Evolutionary conservation across 2,329 filamentous ascomycete genomes (phyloP).

Genomic region (Ophiobolus disseminans): DNA sequence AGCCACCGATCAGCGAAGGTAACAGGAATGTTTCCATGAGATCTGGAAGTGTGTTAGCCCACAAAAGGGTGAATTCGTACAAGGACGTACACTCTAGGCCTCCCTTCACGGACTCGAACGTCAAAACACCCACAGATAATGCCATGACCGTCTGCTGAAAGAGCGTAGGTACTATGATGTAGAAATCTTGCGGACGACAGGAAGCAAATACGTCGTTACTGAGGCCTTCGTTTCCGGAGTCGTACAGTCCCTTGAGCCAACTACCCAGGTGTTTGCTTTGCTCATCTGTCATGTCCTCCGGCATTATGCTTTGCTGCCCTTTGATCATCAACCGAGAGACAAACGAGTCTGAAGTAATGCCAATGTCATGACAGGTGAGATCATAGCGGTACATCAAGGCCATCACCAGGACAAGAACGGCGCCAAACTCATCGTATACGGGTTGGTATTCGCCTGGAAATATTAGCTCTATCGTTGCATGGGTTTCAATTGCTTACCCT

Average conservation of each 20-base stretch:
- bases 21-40: constrained; percentile 80
- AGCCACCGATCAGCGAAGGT: constrained; percentile 77
- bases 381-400: constrained; percentile 79
- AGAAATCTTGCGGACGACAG: constrained; percentile 83
- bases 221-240: constrained; percentile 70
- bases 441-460: constrained; percentile 76
- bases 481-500: constrained; percentile 52
- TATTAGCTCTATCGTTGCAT: constrained; percentile 18
- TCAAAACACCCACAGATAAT: constrained; percentile 68
- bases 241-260: constrained; percentile 81
- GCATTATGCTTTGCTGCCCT: constrained; percentile 63
- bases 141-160: constrained; percentile 79
- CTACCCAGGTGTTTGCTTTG: constrained; percentile 70
- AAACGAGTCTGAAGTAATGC: constrained; percentile 69
- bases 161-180: constrained; percentile 76
- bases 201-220: constrained; percentile 82
- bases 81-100: constrained; percentile 74
- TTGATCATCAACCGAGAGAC: constrained; percentile 70
- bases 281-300: constrained; percentile 70
- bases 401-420: constrained; percentile 74
- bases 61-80: neutral
- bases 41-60: constrained; percentile 54
- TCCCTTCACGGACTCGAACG: constrained; percentile 73
- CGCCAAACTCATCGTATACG: constrained; percentile 84
- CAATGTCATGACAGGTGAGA: constrained; percentile 69